Base-by-base conservation (phyloP, 2,329 filamentous ascomycete genomes). In the Neonectria punicea region DNA sequence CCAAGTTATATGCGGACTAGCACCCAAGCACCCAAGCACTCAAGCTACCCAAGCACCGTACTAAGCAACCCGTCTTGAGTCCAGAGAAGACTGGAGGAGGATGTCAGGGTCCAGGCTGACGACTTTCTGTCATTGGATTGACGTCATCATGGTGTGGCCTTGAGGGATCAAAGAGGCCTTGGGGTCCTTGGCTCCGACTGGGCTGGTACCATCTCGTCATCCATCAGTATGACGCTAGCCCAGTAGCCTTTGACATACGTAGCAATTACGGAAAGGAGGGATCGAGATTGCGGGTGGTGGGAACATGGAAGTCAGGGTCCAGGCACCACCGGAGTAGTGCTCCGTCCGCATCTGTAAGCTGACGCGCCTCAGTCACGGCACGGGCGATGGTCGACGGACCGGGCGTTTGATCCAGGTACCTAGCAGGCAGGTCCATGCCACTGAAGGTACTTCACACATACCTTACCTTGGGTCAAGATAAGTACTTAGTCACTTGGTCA, bases 281-380 rank as follows among this genome's bases (percentile, higher is more conserved):
- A 78, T 78, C 75, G 76, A 77, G 75, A 74, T 74, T 72, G 67
- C 66, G 67, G 66, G 69, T 72, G 64, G 70, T 69, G 73, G 63
- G 70, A 25, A 6, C 5, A 25, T 25, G 25, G 25, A 68, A 72
- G 74, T 76, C 72, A 75, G 71, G 75, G 75, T 75, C 72, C 70
- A 73, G 65, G 69, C 53, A 67, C 62, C 67, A 67, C 62, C 66
- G 67, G 67, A 71, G 67, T 53, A 53, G 28, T 36, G 62, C 68
- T 67, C 65, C 68, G 64, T 39, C 28, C n/a, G n/a, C 5, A 39
- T 51, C 36, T 50, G 49, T 62, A 49, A 58, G 61, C 55, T 63
- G 55, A 63, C 50, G 28, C 63, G 58, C 46, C 56, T 53, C 53
- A 43, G 32, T 62, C 30, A 58, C 54, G 58, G 58, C 58, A 47